phyloP scores from a whole-genome alignment of 768 basidiomycete species.

The Sarcomyxa edulis region DNA sequence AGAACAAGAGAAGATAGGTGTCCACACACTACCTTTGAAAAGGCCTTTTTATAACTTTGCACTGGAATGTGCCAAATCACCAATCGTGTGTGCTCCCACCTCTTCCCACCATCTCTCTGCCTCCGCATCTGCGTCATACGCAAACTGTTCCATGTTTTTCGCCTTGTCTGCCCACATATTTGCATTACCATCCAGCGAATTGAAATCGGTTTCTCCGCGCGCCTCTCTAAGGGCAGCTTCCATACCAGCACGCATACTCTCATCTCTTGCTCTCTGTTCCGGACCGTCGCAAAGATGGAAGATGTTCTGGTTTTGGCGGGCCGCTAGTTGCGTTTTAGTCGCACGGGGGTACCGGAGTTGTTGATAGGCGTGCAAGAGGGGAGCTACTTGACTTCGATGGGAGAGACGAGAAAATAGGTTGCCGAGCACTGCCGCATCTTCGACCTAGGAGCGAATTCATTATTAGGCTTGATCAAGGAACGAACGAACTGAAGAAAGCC shows the following conservation, averaged over 20 bases:
- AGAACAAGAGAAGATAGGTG: too few species aligned
- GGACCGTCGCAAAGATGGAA: constrained; percentile 56
- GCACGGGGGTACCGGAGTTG: constrained; percentile 45
- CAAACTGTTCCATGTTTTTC: constrained; percentile 42
- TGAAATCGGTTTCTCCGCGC: constrained; percentile 6
- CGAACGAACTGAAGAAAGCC: not conserved
- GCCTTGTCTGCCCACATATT: constrained; percentile 57
- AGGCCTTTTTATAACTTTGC: too few species aligned
- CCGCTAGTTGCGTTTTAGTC: constrained; percentile 40
- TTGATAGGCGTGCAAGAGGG: constrained; percentile 48
- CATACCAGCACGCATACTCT: constrained; percentile 47
- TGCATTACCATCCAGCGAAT: constrained; percentile 25
- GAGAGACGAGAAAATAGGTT: constrained; percentile 44
- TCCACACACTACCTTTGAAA: too few species aligned
- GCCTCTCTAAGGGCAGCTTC: constrained; percentile 25
- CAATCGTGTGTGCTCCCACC: constrained; percentile 5
- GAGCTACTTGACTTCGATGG: constrained; percentile 29
- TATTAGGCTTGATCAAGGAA: too few species aligned
- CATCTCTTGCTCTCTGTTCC: constrained; percentile 44
- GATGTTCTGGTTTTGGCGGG: constrained; percentile 44
- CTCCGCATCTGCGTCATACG: constrained; percentile 48
- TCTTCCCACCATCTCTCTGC: constrained; percentile 45
- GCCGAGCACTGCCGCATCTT: constrained; percentile 35
- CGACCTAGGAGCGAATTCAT: constrained; percentile 16
- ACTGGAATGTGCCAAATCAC: too few species aligned